Evolutionary conservation across 2,329 filamentous ascomycete species (phyloP).

Genomic region (Thielaviopsis euricoi): DNA sequence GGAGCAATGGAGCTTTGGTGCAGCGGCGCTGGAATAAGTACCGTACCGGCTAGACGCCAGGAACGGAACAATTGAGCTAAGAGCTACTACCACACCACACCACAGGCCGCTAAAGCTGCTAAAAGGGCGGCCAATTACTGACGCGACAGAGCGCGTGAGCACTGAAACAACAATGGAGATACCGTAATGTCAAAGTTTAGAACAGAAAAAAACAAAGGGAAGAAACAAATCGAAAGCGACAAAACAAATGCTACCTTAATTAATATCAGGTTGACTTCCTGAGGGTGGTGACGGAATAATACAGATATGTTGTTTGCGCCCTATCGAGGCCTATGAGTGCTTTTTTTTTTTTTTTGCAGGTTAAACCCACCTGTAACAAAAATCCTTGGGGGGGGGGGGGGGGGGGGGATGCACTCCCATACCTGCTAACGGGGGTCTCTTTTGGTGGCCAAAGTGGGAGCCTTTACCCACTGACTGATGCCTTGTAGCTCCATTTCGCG

Average conservation of each 20-base stretch:
- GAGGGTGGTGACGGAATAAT: too few species aligned
- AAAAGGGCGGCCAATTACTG: neutral
- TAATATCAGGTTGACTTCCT: too few species aligned
- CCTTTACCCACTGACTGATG: neutral
- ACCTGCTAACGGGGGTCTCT: too few species aligned
- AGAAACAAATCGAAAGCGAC: neutral
- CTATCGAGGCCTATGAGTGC: too few species aligned
- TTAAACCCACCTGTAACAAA: too few species aligned
- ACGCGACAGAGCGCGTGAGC: neutral
- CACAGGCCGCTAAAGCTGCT: neutral
- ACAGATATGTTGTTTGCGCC: too few species aligned
- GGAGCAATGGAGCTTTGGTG: neutral
- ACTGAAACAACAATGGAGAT: too few species aligned
- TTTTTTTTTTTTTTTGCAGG: too few species aligned
- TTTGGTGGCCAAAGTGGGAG: neutral
- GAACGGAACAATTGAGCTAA: neutral
- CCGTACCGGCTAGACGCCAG: neutral
- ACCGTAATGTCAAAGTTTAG: neutral
- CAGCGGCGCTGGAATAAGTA: neutral
- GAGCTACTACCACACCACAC: neutral
- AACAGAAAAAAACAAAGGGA: neutral
- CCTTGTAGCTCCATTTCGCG: neutral
- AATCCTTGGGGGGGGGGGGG: too few species aligned
- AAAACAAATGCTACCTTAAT: too few species aligned
- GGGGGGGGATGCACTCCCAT: too few species aligned